These are phyloP conservation scores for Gonium pectorale DNA, from an alignment of 139 green algal species.

Conservation along the genomic window DNA sequence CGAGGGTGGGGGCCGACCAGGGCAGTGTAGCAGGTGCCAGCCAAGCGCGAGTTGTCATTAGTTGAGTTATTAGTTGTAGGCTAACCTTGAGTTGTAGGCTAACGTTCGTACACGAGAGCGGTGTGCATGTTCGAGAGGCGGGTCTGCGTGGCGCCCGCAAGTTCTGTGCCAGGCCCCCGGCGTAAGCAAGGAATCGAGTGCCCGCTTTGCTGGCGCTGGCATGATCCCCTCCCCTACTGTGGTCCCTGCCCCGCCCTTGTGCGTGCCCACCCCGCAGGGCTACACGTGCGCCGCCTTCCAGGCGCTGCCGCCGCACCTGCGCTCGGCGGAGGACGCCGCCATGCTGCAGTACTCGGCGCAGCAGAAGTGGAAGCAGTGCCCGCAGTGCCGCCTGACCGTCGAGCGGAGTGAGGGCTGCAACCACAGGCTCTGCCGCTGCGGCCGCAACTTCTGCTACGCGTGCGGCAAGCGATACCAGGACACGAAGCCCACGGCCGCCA, in stretches of 20 bases:
- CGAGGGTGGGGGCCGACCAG: too few species aligned
- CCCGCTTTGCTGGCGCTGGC: not conserved
- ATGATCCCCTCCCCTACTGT: not conserved
- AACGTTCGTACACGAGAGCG: too few species aligned
- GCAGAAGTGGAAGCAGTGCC: constrained; percentile 59
- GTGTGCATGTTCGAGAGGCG: too few species aligned
- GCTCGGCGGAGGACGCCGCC: constrained; percentile 47
- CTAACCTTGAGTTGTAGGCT: too few species aligned
- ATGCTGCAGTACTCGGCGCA: constrained; percentile 48
- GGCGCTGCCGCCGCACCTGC: constrained; percentile 44
- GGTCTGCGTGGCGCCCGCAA: too few species aligned
- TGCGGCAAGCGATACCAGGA: constrained; percentile 44
- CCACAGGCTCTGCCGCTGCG: constrained; percentile 58
- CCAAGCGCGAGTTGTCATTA: too few species aligned
- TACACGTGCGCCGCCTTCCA: constrained; percentile 61
- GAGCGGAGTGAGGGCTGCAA: constrained; percentile 56
- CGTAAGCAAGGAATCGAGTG: not conserved
- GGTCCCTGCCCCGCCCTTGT: not conserved
- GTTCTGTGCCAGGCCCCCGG: not conserved
- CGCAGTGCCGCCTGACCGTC: constrained; percentile 54
- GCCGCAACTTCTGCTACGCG: constrained; percentile 51
- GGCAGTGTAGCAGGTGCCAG: too few species aligned
- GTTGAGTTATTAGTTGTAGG: too few species aligned
- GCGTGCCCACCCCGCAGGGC: not conserved
- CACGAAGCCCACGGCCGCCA: too few species aligned